Base-by-base conservation (phyloP, 495 filamentous ascomycete genomes). In the Aspergillus coremiiformis region DNA sequence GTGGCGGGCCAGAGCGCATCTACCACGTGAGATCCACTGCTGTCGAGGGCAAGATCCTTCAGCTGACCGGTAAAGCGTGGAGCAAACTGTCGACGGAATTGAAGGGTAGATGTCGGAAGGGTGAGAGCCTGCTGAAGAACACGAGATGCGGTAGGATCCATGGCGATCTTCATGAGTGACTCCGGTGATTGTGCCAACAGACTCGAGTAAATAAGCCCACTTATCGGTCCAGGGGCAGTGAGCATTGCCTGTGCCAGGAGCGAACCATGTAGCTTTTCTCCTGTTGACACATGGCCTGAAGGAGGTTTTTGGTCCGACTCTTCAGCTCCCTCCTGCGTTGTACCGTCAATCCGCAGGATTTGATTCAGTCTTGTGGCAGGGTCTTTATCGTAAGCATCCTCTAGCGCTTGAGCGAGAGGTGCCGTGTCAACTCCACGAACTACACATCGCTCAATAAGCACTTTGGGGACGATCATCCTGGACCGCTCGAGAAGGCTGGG, bases 361-460 rank as follows among this genome's bases (percentile, higher is more conserved):
- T 77, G 78, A 4, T 74, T 65, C 1, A 87, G 65, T 26, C 82
- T 67, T 22, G 72, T 61, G 59, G 76, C 67, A 53, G 75, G 74
- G 55, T 84, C 71, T 39, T 69, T 67, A 46, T 78, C 77, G 58
- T 83, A 82, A 22, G 83, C 78, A 15, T 66, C 54, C 44, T 81
- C 69, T 7, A 94, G 68, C 14, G 80, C 76, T 32, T 74, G 75
- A 1, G 84, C 82, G 14, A 93, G 70, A 11, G 72, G 69, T 17
- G 74, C 67, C 1, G 82, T 80, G 57, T 89, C 77, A 10, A 84
- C 68, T 12, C 66, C 76, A 61, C 89, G 81, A n/a, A 81, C 77
- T 14, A 78, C 66, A 62, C 88, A 95, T 52, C 90, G 79, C 66
- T 96, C 90, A 51, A 97, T 84, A 29, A 97, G 62, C 4, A 82